phyloP scores from a whole-genome alignment of 2,329 filamentous ascomycete genomes.

The Fusarium drepaniforme region DNA sequence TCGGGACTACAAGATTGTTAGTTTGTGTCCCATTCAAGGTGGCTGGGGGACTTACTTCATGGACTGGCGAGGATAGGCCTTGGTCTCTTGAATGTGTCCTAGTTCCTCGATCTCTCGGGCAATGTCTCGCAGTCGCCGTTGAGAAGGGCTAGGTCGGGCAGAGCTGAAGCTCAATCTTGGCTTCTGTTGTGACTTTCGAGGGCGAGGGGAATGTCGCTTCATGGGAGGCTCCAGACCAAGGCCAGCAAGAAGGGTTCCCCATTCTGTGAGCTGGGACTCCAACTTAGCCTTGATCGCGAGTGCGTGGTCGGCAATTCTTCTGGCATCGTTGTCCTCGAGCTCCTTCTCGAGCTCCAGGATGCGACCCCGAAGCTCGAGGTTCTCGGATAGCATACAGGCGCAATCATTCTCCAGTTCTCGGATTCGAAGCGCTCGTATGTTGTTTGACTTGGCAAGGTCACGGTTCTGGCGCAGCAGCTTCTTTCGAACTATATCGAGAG shows the following conservation, averaged over 20 bases:
- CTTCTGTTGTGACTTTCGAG: slow-evolving; percentile 55
- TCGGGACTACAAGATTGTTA: slow-evolving; percentile 63
- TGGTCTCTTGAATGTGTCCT: slow-evolving; percentile 75
- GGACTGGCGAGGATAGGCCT: slow-evolving; percentile 74
- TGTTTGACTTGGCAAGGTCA: slow-evolving; percentile 85
- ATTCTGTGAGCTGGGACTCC: slow-evolving; percentile 78
- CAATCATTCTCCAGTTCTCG: slow-evolving; percentile 82
- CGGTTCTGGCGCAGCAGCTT: slow-evolving; percentile 86
- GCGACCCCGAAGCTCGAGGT: slow-evolving; percentile 78
- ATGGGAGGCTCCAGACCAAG: slow-evolving; percentile 72
- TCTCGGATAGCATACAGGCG: slow-evolving; percentile 81
- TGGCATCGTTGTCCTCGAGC: slow-evolving; percentile 70
- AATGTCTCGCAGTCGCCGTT: slow-evolving; percentile 68
- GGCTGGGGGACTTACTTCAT: slow-evolving; percentile 69
- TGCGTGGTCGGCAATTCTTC: slow-evolving; percentile 74
- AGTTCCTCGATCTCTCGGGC: slow-evolving; percentile 65
- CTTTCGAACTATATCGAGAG: slow-evolving; percentile 71
- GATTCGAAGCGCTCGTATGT: slow-evolving; percentile 81
- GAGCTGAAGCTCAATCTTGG: slow-evolving; percentile 56
- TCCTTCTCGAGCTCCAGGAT: slow-evolving; percentile 78
- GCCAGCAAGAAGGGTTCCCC: slow-evolving; percentile 74
- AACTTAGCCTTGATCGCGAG: slow-evolving; percentile 77
- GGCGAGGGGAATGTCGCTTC: slow-evolving; percentile 59
- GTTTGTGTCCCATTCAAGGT: slow-evolving; percentile 16
- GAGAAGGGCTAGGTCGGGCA: slow-evolving; percentile 61